Percentiles rank a stretch among this genome's conserved stretches.
Conservation (phyloP, 805 yeast species). For the Candida cerambycidarum region DNA sequence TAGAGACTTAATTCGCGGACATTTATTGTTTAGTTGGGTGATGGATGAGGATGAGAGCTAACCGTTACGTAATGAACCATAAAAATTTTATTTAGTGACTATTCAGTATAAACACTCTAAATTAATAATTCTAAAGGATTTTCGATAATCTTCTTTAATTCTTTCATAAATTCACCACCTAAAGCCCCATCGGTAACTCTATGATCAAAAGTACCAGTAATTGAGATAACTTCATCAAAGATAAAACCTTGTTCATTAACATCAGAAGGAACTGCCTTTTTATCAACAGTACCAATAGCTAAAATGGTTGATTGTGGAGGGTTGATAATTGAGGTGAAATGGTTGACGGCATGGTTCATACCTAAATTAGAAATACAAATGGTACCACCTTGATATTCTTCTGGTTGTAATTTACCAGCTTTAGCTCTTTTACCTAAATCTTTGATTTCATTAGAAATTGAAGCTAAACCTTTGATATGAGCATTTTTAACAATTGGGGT, state of each 20-base stretch:
- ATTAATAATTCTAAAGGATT: slow-evolving; percentile 93
- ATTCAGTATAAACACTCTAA: slow-evolving; percentile 34
- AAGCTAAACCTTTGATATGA: slow-evolving; percentile 78
- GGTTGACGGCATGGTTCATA: slow-evolving; percentile 91
- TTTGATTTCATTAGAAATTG: slow-evolving; percentile 82
- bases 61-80: background rate
- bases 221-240: slow-evolving; percentile 85
- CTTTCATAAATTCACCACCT: slow-evolving; percentile 96
- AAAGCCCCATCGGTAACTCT: slow-evolving; percentile 96
- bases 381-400: slow-evolving; percentile 99
- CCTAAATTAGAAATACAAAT: slow-evolving; percentile 98
- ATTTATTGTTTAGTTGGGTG: background rate
- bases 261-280: slow-evolving; percentile 90
- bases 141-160: slow-evolving; percentile 86
- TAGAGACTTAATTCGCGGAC: no score
- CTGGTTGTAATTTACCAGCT: slow-evolving; percentile 87
- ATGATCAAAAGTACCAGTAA: slow-evolving; percentile 98
- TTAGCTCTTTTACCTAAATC: slow-evolving; percentile 96
- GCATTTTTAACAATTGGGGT: slow-evolving; percentile 95
- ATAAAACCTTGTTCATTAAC: slow-evolving; percentile 88
- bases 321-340: slow-evolving; percentile 95
- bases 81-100: background rate
- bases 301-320: slow-evolving; percentile 95
- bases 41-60: background rate
- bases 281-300: slow-evolving; percentile 91